These are phyloP conservation scores for Nemania abortiva DNA, from an alignment of 2,329 filamentous ascomycete genomes.

Conservation along the genomic window DNA sequence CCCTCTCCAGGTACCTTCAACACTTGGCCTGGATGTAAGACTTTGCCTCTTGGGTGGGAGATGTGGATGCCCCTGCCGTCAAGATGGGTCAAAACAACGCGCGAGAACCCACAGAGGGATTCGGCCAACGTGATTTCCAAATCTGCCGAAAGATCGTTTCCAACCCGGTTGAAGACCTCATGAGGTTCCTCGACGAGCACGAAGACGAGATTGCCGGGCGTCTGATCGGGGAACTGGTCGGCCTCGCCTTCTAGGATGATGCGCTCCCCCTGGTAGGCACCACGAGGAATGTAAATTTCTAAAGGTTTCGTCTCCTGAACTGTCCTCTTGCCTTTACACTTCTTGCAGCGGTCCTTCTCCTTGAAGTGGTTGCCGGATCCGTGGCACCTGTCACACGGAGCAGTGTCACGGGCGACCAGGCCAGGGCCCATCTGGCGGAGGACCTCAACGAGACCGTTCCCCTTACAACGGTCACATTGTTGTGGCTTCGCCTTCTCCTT, in stretches of 20 bases:
- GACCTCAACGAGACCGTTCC: constrained; percentile 80
- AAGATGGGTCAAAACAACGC: constrained; percentile 90
- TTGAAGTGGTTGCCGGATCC: constrained; percentile 90
- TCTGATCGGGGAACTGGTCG: constrained; percentile 89
- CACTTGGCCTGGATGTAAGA: constrained; percentile 85
- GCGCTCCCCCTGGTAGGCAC: constrained; percentile 85
- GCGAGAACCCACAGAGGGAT: constrained; percentile 87
- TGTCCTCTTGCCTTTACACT: constrained; percentile 94
- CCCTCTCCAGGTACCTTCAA: constrained; percentile 90
- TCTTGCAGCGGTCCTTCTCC: constrained; percentile 98
- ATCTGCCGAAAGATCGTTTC: constrained; percentile 85
- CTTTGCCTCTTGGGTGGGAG: constrained; percentile 81
- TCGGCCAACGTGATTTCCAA: constrained; percentile 85
- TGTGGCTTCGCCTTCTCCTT: constrained; percentile 91
- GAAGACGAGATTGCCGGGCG: constrained; percentile 94
- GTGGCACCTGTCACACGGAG: constrained; percentile 84
- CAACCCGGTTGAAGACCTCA: constrained; percentile 83
- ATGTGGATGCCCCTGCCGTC: constrained; percentile 92
- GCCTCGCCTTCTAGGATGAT: constrained; percentile 94
- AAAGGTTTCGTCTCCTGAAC: constrained; percentile 91
- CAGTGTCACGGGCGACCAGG: constrained; percentile 82
- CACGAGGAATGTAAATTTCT: constrained; percentile 94
- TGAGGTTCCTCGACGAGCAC: constrained; percentile 85
- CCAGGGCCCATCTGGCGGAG: constrained; percentile 88
- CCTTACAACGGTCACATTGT: constrained; percentile 86